Evolutionary conservation across 768 basidiomycete species (phyloP), one percentile per base, ranked within the genome.

Genomic region (Kwoniella sp.): DNA sequence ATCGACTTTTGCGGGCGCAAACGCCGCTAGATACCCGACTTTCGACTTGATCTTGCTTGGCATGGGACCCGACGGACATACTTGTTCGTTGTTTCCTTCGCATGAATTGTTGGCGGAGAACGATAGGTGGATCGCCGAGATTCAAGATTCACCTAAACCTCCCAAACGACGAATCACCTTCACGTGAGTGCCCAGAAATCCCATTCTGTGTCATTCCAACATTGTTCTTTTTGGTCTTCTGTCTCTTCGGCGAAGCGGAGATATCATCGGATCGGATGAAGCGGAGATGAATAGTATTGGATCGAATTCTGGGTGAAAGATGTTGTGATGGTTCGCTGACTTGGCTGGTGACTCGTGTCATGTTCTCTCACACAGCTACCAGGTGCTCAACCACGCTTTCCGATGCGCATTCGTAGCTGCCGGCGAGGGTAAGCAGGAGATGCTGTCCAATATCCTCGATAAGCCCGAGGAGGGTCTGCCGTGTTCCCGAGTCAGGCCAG

Each of bases 61-160:
- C 53, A 88, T 94, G 85, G 96, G 96, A 29, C 91, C 90, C 5
- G 96, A 97, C 78, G 95, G 95, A n/a, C 96, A 99, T 83, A 98
- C 95, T 46, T 92, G 90, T 65, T 93, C 91, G 7, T 88, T 99
- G 70, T 99, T 99, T 86, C 96, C 96, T 9, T 90, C 85, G n/a
- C 95, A 98, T 77, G 81, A 80, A 37, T 85, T 97, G 40, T 85
- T 99, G 53, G 65, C 81, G n/a, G 95, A 96, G 81, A 85, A 84
- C 54, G 91, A 92, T 79, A 86, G 91, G 64, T 99, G 96, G 96
- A 90, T 99, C 24, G 95, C 94, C 1, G 89, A 87, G 80, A 83
- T 99, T 73, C 87, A 90, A 21, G 92, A 98, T 82, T 90, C 90
- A 40, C 96, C 96, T 24, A 98, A 99, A 81, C 92, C 92, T 0